A percentile compares a stretch with the other conserved stretches of the same genome.
phyloP scores from a whole-genome alignment of 768 basidiomycete genomes.

The Holtermanniella nyarrowii region DNA sequence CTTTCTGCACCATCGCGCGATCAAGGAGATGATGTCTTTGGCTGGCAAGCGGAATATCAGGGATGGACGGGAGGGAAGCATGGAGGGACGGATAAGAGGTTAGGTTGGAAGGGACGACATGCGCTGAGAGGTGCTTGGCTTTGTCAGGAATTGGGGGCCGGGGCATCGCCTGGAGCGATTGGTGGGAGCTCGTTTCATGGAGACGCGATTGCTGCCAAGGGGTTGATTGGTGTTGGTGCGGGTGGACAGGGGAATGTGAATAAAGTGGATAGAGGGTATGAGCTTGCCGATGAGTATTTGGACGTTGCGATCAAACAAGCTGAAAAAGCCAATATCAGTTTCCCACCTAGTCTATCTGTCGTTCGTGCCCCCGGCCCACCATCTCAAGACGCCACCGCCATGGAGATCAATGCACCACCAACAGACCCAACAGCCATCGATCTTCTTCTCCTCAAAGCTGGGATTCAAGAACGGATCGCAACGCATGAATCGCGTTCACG shows the following conservation, averaged over 20 bases:
- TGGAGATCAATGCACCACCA: conserved; percentile 1
- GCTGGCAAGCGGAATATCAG: conserved; percentile 29
- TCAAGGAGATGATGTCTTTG: conserved; percentile 16
- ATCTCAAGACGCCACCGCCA: neutral
- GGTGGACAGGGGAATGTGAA: conserved; percentile 4
- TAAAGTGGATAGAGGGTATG: conserved; percentile 28
- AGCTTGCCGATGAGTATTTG: conserved; percentile 34
- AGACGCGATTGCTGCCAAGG: conserved; percentile 13
- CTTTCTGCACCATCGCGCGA: conserved; percentile 17
- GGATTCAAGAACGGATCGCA: conserved; percentile 31
- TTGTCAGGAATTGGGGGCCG: conserved; percentile 30
- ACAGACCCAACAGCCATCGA: conserved; percentile 29
- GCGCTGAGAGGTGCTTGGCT: conserved; percentile 36
- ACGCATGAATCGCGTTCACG: conserved; percentile 17
- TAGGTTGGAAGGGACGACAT: conserved; percentile 33
- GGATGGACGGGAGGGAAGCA: conserved; percentile 30
- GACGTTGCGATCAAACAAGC: conserved; percentile 30
- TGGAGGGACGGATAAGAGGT: conserved; percentile 29
- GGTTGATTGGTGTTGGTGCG: conserved; percentile 18
- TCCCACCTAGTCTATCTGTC: conserved; percentile 22
- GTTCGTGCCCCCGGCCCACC: conserved; percentile 3
- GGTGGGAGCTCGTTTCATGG: conserved; percentile 13
- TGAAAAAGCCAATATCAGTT: conserved; percentile 20
- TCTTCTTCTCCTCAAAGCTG: conserved; percentile 34
- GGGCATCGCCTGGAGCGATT: conserved; percentile 14